phyloP scores from a whole-genome alignment of 345 rosid genomes.

The Leavenworthia alabamica region DNA sequence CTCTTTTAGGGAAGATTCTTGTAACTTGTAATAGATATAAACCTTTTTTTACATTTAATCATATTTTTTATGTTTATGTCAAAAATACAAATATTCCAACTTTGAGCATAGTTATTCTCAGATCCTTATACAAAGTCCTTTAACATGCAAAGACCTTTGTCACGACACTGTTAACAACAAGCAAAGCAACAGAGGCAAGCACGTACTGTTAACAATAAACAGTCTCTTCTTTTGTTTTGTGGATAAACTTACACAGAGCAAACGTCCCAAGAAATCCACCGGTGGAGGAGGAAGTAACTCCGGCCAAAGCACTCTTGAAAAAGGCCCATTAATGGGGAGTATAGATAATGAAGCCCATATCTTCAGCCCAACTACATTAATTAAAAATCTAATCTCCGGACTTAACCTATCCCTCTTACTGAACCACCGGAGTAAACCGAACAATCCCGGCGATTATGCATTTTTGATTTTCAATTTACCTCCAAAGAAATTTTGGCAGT shows the following conservation, averaged over 20 bases:
- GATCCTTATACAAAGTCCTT: not conserved
- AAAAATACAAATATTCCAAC: not conserved
- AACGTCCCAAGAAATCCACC: constrained; percentile 17
- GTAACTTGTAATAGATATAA: constrained; percentile 5
- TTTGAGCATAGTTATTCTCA: constrained; percentile 3
- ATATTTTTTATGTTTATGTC: not conserved
- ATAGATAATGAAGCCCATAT: too few relatives aligned
- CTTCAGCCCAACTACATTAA: too few relatives aligned
- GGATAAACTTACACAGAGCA: too few relatives aligned
- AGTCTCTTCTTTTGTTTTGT: too few relatives aligned
- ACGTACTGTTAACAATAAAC: constrained; percentile 15
- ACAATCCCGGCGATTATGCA: not conserved
- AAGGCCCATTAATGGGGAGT: too few relatives aligned
- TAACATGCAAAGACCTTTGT: not conserved
- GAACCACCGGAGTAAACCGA: too few relatives aligned
- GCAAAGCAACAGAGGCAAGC: constrained; percentile 17
- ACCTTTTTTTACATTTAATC: not conserved
- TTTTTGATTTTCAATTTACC: constrained; percentile 17
- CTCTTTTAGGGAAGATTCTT: constrained; percentile 2
- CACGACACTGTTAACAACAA: constrained; percentile 13
- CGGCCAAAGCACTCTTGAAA: too few relatives aligned
- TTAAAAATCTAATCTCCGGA: too few relatives aligned
- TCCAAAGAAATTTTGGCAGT: constrained; percentile 5
- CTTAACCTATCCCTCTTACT: too few relatives aligned
- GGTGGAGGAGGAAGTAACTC: constrained; percentile 1